Evolutionary conservation across 2,329 filamentous ascomycete species (phyloP), one percentile per base, ranked within the genome.

Genomic region (Ilyonectria robusta): DNA sequence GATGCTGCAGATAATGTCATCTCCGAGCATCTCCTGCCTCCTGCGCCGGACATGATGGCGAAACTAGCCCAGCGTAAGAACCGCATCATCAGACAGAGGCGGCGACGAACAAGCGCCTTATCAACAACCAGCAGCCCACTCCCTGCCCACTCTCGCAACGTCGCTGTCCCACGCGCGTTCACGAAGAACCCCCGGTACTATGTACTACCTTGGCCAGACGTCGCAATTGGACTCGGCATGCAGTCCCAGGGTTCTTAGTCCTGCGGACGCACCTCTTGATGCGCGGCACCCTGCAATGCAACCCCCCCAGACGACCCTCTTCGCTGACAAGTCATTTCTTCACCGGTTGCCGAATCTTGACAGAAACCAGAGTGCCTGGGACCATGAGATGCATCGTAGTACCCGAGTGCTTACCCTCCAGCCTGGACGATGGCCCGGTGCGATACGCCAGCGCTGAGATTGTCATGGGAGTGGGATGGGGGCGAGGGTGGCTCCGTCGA

Each of bases 371-470:
- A 37, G 57, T 57, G 51, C 51, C 42, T 57, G 58, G 57, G 63
- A 44, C 50, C 62, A 60, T 60, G 57, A 66, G 63, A 66, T 66
- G 63, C 63, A 61, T 61, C 57, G 63, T 61, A 66, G 56, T 23
- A 65, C 56, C 48, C 51, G 48, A 50, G 21, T 33, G 55, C 62
- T 55, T 26, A 47, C 62, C 51, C 31, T 62, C 53, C 59, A 50
- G 15, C 59, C 51, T 50, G 19, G 44, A 35, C n/a, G 31, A 40
- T 40, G 42, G 11, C 50, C 46, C 50, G 29, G 40, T 11, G 57
- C 21, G 40, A 21, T 47, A 54, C 48, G 54, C 54, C 56, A 37
- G 29, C 54, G 46, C 29, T 11, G 46, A 48, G 46, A 23, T 46
- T 46, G 44, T 46, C 31, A 33, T 54, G 46, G 21, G 26, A n/a